phyloP scores from a whole-genome alignment of 73 alveolate species.

The Paramecium caudatum region DNA sequence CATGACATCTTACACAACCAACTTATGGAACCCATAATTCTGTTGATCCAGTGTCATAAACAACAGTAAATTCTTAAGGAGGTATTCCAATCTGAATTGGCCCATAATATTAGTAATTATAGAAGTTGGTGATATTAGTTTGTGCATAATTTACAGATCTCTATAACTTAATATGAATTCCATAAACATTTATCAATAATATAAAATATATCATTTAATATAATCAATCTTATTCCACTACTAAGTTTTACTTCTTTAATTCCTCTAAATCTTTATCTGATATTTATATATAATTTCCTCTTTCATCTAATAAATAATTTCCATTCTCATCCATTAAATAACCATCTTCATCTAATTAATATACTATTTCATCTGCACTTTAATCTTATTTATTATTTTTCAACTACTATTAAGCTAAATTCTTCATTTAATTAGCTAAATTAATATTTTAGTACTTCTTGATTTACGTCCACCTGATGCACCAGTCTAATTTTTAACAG shows the following conservation, averaged over 20 bases:
- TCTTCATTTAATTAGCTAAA: neutral
- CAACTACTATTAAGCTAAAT: neutral
- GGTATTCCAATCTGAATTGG: slow-evolving; percentile 85
- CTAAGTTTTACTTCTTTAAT: slow-evolving; percentile 26
- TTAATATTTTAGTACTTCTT: neutral
- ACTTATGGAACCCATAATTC: slow-evolving; percentile 87
- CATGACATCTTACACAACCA: slow-evolving; percentile 37
- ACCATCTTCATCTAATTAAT: slow-evolving; percentile 55
- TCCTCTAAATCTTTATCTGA: slow-evolving; percentile 28
- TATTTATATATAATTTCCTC: slow-evolving; percentile 37
- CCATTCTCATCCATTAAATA: slow-evolving; percentile 7
- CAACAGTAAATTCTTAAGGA: slow-evolving; percentile 83
- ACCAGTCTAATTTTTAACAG: neutral
- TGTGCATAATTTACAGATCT: too few relatives aligned
- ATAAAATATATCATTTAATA: too few relatives aligned
- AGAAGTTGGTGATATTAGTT: slow-evolving; percentile 64
- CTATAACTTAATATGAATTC: too few relatives aligned
- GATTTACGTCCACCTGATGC: neutral
- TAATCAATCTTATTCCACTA: slow-evolving; percentile 37
- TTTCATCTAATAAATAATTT: slow-evolving; percentile 29
- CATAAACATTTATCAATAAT: too few relatives aligned
- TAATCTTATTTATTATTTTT: neutral
- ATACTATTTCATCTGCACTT: neutral
- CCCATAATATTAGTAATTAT: slow-evolving; percentile 80
- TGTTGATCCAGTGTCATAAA: slow-evolving; percentile 91